These are phyloP conservation scores for Samsoniella hepiali DNA, from an alignment of 2,329 filamentous ascomycete genomes.

Conservation along the genomic window DNA sequence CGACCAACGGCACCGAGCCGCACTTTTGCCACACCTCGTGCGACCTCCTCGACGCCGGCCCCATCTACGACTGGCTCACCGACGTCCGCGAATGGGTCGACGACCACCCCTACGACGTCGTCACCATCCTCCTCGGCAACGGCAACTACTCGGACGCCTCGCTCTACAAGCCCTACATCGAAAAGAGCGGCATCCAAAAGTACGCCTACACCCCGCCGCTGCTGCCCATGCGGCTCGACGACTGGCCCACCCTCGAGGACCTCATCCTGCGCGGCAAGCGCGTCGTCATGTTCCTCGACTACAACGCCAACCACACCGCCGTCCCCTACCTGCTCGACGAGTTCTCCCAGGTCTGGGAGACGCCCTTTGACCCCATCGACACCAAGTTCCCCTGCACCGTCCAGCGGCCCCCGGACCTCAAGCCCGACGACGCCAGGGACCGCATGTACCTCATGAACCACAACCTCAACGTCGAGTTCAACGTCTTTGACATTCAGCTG, in stretches of 20 bases:
- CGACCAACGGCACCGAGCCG: slow-evolving; percentile 45
- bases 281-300: slow-evolving; percentile 80
- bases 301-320: slow-evolving; percentile 71
- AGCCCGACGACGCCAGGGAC: slow-evolving; percentile 49
- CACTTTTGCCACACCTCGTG: slow-evolving; percentile 87
- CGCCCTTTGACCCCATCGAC: slow-evolving; percentile 71
- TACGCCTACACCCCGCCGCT: slow-evolving; percentile 72
- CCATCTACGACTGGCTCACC: slow-evolving; percentile 69
- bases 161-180: slow-evolving; percentile 66
- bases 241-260: slow-evolving; percentile 80
- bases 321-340: slow-evolving; percentile 85
- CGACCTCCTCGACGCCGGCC: slow-evolving; percentile 75
- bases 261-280: slow-evolving; percentile 71
- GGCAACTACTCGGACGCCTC: slow-evolving; percentile 64
- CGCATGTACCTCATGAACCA: slow-evolving; percentile 84
- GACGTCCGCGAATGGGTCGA: slow-evolving; percentile 71
- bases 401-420: slow-evolving; percentile 70
- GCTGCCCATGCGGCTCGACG: slow-evolving; percentile 65
- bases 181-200: slow-evolving; percentile 66
- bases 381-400: slow-evolving; percentile 70
- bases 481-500: slow-evolving; percentile 59
- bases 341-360: slow-evolving; percentile 88
- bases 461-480: slow-evolving; percentile 79
- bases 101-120: slow-evolving; percentile 76
- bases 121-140: slow-evolving; percentile 84